Evolutionary conservation across 164 flowering plant species (phyloP).

Genomic region (Hamamelis virginiana): DNA sequence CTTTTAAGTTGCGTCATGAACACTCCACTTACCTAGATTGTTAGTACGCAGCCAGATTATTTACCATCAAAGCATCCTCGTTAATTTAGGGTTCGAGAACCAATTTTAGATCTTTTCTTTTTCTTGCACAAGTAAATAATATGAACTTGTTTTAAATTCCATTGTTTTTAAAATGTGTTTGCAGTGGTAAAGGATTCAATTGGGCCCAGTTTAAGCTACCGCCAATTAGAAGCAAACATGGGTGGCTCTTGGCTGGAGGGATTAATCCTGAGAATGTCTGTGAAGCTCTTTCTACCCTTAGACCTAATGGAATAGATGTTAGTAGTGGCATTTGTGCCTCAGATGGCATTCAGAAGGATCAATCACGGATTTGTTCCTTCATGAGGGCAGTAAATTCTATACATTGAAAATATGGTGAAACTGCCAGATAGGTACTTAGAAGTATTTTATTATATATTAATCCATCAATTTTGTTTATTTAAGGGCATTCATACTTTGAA

Average conservation of each 20-base stretch:
- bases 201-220: slow-evolving; percentile 85
- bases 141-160: not conserved
- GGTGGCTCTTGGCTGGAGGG: slow-evolving; percentile 98
- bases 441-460: too few species aligned
- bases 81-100: too few species aligned
- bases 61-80: too few species aligned
- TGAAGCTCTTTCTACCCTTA: slow-evolving; percentile 69
- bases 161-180: slow-evolving; percentile 6
- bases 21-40: too few species aligned
- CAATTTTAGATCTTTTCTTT: not conserved
- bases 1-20: too few species aligned
- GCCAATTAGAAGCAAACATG: slow-evolving; percentile 66
- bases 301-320: slow-evolving; percentile 84
- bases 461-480: too few species aligned
- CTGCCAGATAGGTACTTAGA: too few species aligned
- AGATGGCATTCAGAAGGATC: slow-evolving; percentile 80
- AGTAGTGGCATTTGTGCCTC: slow-evolving; percentile 86
- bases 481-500: too few species aligned
- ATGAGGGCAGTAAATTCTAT: slow-evolving; percentile 55
- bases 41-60: too few species aligned
- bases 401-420: not conserved
- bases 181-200: slow-evolving; percentile 92
- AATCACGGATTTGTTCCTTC: slow-evolving; percentile 54
- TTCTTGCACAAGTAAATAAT: not conserved
- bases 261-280: slow-evolving; percentile 71